A percentile compares a stretch with the other conserved stretches of the same genome.
Conservation (phyloP, 2,329 filamentous ascomycete species). For the Aspergillus fumigatus region DNA sequence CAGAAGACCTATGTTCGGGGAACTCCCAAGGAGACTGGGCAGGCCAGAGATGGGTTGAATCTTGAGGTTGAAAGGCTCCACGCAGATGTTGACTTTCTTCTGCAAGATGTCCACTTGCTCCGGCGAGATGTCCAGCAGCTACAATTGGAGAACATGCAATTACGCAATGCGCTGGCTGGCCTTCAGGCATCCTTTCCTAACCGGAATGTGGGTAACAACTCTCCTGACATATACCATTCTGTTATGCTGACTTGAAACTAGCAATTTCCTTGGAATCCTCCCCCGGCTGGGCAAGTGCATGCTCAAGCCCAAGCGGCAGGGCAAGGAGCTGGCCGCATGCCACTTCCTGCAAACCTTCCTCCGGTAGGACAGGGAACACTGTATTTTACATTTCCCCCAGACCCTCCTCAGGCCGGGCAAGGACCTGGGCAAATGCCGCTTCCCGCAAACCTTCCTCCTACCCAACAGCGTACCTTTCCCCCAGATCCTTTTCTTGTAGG, state of each 20-base stretch:
- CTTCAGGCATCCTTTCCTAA: not conserved
- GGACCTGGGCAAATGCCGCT: too few species aligned
- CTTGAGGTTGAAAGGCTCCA: conserved; percentile 1
- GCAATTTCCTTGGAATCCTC: not conserved
- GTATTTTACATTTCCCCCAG: too few species aligned
- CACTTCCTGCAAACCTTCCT: not conserved
- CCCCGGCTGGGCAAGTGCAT: not conserved
- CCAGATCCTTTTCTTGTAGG: not conserved
- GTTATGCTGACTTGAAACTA: not conserved
- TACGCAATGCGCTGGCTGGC: not conserved
- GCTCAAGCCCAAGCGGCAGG: not conserved
- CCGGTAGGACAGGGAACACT: not conserved
- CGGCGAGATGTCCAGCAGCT: not conserved
- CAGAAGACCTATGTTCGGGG: conserved; percentile 21
- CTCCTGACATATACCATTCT: not conserved
- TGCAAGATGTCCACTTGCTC: not conserved
- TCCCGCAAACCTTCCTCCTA: not conserved
- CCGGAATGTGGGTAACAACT: not conserved
- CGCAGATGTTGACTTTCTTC: conserved; percentile 2
- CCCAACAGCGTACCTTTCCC: too few species aligned
- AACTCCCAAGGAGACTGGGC: conserved; percentile 2
- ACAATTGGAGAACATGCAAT: not conserved
- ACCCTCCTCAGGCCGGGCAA: not conserved
- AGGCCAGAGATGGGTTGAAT: not conserved
- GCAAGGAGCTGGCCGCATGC: not conserved